These are phyloP conservation scores for Dactylonectria macrodidyma DNA, from an alignment of 2,329 filamentous ascomycete species.

Conservation along the genomic window DNA sequence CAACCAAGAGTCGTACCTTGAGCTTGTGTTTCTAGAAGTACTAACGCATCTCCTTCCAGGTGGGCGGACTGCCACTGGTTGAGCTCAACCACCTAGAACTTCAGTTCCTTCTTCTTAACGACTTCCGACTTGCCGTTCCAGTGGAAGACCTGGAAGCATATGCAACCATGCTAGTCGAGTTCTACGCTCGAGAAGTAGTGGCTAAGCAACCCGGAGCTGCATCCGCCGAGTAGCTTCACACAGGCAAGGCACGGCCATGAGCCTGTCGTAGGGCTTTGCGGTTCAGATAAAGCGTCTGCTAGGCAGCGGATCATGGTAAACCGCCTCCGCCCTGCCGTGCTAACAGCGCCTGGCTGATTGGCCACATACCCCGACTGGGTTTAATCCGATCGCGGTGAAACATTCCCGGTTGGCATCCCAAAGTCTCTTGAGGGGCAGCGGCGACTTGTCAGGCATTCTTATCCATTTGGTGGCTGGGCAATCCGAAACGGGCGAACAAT, in stretches of 20 bases:
- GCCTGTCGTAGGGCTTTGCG: slow-evolving; percentile 13
- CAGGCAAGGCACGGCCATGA: slow-evolving; percentile 10
- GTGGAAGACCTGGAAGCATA: slow-evolving; percentile 98
- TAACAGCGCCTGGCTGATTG: slow-evolving; percentile 6
- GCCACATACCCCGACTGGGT: slow-evolving; percentile 12
- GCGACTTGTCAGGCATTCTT: not conserved
- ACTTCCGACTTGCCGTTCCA: slow-evolving; percentile 92
- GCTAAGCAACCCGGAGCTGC: slow-evolving; percentile 41
- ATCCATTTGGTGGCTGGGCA: not conserved
- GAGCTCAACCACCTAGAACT: slow-evolving; percentile 97
- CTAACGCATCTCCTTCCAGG: slow-evolving; percentile 67
- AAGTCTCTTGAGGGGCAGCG: slow-evolving; percentile 9
- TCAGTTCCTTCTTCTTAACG: slow-evolving; percentile 95
- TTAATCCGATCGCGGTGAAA: slow-evolving; percentile 26
- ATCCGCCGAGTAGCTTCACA: slow-evolving; percentile 38
- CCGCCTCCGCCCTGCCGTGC: not conserved
- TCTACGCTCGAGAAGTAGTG: slow-evolving; percentile 93
- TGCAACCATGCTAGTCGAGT: slow-evolving; percentile 98
- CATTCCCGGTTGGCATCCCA: slow-evolving; percentile 15
- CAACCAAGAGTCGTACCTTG: not conserved
- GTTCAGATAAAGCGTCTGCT: not conserved
- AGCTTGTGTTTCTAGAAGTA: slow-evolving; percentile 2
- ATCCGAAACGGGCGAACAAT: not conserved
- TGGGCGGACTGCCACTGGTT: slow-evolving; percentile 90
- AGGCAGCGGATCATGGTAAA: not conserved